phyloP scores from a whole-genome alignment of 176 grass and related monocot species.

The Dactylis glomerata region DNA sequence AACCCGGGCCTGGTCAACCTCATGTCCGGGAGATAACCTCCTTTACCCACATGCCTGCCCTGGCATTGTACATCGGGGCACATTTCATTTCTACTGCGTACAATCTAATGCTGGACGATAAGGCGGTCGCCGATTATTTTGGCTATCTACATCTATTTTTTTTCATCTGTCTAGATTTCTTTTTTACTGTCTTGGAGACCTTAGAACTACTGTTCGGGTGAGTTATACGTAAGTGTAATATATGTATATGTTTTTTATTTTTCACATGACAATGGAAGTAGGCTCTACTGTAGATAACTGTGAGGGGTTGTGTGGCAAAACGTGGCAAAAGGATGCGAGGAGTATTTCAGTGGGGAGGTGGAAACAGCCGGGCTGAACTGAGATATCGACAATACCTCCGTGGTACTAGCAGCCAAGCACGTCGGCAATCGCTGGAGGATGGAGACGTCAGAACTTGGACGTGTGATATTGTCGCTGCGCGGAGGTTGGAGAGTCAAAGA shows the following conservation, averaged over 20 bases:
- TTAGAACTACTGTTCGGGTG: background rate
- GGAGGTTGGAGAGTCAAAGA: background rate
- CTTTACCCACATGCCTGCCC: constrained; percentile 4
- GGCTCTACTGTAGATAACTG: background rate
- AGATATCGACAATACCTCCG: background rate
- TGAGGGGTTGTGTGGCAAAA: background rate
- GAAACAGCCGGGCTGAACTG: background rate
- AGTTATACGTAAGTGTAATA: background rate
- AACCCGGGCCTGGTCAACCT: constrained; percentile 64
- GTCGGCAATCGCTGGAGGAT: background rate
- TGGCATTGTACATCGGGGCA: constrained; percentile 14
- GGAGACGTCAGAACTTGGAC: background rate
- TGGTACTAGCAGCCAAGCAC: too few species aligned
- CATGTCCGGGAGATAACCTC: constrained; percentile 62
- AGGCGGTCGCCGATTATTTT: background rate
- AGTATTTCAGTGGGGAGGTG: background rate
- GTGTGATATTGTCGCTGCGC: background rate
- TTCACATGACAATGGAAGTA: background rate
- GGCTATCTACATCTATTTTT: background rate
- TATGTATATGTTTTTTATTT: background rate
- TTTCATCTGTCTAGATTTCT: background rate
- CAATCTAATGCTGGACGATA: background rate
- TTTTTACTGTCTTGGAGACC: background rate
- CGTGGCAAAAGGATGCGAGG: background rate
- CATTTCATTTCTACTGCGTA: background rate